A percentile compares a stretch with the other conserved stretches of the same genome.
Evolutionary conservation across 768 basidiomycete genomes (phyloP).

Genomic region (Macrocybe gigantea): DNA sequence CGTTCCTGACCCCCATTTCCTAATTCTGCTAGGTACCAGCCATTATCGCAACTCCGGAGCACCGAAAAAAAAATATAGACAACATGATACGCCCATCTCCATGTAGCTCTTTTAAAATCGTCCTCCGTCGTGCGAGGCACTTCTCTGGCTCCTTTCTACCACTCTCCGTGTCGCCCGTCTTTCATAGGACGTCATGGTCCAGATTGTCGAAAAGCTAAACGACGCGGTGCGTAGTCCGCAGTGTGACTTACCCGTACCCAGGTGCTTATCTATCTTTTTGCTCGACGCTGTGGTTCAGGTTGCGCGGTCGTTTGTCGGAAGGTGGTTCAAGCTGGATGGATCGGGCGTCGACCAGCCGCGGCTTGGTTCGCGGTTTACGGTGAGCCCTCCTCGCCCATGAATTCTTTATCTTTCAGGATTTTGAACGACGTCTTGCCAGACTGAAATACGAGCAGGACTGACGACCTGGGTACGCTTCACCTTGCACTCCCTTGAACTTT

Average conservation of each 20-base stretch:
- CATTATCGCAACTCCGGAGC: too few species aligned
- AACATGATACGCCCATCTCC: constrained; percentile 4
- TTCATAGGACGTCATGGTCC: constrained; percentile 14
- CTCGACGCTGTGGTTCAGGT: constrained; percentile 22
- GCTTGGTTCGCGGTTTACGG: constrained; percentile 56
- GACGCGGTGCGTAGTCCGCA: constrained; percentile 18
- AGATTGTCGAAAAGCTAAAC: constrained; percentile 18
- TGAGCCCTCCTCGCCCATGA: constrained; percentile 14
- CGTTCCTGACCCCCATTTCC: constrained; percentile 7
- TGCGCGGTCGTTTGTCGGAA: constrained; percentile 43
- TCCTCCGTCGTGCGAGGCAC: not conserved
- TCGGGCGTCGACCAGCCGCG: constrained; percentile 61
- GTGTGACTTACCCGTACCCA: not conserved
- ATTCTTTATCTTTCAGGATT: not conserved
- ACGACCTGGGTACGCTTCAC: constrained; percentile 67
- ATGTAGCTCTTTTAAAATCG: constrained; percentile 1
- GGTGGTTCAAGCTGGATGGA: constrained; percentile 72
- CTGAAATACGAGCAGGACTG: constrained; percentile 71
- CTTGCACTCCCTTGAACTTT: not conserved
- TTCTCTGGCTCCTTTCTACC: not conserved
- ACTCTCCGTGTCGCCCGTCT: constrained; percentile 2
- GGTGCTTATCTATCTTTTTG: not conserved
- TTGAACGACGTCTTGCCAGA: constrained; percentile 31
- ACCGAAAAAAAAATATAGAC: constrained; percentile 1
- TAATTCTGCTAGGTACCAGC: constrained; percentile 1